These are phyloP conservation scores for Aspergillus fumigatiaffinis DNA, from an alignment of 2,329 filamentous ascomycete species.

Conservation along the genomic window DNA sequence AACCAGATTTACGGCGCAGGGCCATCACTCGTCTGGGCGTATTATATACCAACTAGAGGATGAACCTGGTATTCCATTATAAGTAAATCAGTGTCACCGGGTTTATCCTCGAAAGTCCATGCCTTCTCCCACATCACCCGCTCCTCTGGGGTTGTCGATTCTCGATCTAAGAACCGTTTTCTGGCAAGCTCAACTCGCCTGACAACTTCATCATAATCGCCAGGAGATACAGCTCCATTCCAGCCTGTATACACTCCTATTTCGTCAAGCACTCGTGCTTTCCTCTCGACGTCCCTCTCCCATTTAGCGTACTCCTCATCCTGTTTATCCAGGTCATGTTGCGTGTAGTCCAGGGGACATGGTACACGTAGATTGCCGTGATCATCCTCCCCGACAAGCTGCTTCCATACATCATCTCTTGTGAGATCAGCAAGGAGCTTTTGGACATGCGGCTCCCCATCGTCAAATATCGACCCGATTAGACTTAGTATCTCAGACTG, in stretches of 20 bases:
- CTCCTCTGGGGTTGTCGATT: conserved; percentile 10
- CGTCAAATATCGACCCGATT: conserved; percentile 13
- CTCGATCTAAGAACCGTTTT: conserved; percentile 8
- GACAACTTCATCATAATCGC: conserved; percentile 12
- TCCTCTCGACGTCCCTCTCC: conserved; percentile 15
- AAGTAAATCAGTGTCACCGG: neutral
- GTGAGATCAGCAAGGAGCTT: conserved; percentile 7
- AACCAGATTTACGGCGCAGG: no score
- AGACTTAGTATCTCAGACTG: conserved; percentile 5
- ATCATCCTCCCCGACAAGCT: conserved; percentile 10
- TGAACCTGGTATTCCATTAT: neutral
- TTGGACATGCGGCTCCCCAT: conserved; percentile 14
- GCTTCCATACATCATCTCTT: conserved; percentile 9
- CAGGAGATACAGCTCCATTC: conserved; percentile 15
- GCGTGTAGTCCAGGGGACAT: conserved; percentile 13
- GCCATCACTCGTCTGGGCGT: no score
- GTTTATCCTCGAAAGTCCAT: conserved; percentile 11
- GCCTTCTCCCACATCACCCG: conserved; percentile 8
- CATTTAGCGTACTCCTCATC: conserved; percentile 11
- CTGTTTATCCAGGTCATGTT: conserved; percentile 10
- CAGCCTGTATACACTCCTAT: conserved; percentile 17
- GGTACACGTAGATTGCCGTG: conserved; percentile 6
- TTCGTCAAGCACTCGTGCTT: conserved; percentile 12
- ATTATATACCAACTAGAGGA: no score
- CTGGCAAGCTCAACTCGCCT: conserved; percentile 9